Evolutionary conservation across 2,329 filamentous ascomycete genomes (phyloP).

Genomic region (Remersonia thermophila): DNA sequence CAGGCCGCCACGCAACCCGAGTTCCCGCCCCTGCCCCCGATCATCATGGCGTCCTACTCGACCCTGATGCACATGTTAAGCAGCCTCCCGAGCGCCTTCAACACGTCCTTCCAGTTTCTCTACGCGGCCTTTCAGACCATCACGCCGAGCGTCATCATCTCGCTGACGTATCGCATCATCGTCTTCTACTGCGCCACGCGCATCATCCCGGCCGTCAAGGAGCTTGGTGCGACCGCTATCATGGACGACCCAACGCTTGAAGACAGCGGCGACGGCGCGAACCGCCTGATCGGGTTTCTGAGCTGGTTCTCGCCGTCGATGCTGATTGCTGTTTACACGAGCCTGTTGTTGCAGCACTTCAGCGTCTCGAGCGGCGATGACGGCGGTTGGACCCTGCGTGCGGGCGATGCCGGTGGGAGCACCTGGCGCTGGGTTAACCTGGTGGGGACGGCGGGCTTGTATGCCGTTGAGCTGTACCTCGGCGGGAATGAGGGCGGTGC

Average conservation of each 20-base stretch:
- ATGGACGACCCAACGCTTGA: constrained; percentile 78
- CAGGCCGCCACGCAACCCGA: constrained; percentile 55
- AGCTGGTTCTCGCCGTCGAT: constrained; percentile 94
- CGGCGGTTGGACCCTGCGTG: constrained; percentile 69
- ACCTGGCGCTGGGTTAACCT: constrained; percentile 92
- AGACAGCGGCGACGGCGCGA: constrained; percentile 64
- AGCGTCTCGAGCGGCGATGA: constrained; percentile 56
- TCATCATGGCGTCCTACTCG: constrained; percentile 97
- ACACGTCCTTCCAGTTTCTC: constrained; percentile 74
- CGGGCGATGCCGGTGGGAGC: constrained; percentile 71
- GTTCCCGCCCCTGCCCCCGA: constrained; percentile 88
- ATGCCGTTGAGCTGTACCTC: constrained; percentile 80
- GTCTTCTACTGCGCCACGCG: constrained; percentile 92
- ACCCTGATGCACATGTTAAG: constrained; percentile 77
- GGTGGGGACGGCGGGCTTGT: constrained; percentile 75
- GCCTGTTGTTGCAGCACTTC: constrained; percentile 89
- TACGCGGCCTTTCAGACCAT: constrained; percentile 90
- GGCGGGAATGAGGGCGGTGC: constrained; percentile 68
- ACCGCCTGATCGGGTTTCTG: constrained; percentile 66
- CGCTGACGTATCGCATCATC: constrained; percentile 81
- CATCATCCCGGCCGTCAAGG: constrained; percentile 87
- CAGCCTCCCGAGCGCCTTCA: constrained; percentile 69
- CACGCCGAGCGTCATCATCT: constrained; percentile 91
- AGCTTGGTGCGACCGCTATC: constrained; percentile 70
- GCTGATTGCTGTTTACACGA: constrained; percentile 91